These are phyloP conservation scores for Hordeum pubiflorum DNA, from an alignment of 202 grass and related monocot species.

Conservation along the genomic window DNA sequence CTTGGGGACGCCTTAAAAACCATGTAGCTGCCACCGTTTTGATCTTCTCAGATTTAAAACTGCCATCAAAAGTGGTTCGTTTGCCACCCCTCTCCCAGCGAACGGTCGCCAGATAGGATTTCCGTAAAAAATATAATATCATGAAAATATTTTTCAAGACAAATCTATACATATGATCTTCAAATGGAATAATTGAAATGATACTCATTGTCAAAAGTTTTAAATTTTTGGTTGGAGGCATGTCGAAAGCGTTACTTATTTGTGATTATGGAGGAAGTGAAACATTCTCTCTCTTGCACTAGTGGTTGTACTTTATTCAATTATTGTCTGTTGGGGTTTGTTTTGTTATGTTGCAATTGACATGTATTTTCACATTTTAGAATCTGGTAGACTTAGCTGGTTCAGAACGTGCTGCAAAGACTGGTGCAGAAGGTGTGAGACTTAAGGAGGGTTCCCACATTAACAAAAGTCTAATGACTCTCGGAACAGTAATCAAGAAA, in stretches of 20 bases:
- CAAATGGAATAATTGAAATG: neutral
- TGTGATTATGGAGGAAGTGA: neutral
- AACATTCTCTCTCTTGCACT: neutral
- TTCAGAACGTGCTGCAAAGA: conserved; percentile 91
- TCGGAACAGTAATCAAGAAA: conserved; percentile 92
- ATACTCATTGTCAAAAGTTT: neutral
- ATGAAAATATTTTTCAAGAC: neutral
- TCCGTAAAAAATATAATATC: neutral
- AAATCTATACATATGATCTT: neutral
- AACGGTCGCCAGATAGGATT: too few species aligned
- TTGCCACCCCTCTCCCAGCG: too few species aligned
- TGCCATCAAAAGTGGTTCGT: too few species aligned
- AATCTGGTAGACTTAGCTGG: conserved; percentile 98
- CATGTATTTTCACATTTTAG: conserved; percentile 42
- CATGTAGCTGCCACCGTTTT: too few species aligned
- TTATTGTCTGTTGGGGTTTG: neutral
- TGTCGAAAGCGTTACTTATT: neutral
- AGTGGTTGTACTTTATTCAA: neutral
- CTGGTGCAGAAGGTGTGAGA: conserved; percentile 84
- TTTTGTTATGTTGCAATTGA: neutral
- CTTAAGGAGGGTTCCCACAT: conserved; percentile 98
- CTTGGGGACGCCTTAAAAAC: too few species aligned
- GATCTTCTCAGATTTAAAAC: too few species aligned
- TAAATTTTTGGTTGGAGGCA: neutral
- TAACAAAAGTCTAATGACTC: conserved; percentile 91